Conservation (phyloP, 192 early-diverging fungal genomes). For the Backusella liffmaniae region DNA sequence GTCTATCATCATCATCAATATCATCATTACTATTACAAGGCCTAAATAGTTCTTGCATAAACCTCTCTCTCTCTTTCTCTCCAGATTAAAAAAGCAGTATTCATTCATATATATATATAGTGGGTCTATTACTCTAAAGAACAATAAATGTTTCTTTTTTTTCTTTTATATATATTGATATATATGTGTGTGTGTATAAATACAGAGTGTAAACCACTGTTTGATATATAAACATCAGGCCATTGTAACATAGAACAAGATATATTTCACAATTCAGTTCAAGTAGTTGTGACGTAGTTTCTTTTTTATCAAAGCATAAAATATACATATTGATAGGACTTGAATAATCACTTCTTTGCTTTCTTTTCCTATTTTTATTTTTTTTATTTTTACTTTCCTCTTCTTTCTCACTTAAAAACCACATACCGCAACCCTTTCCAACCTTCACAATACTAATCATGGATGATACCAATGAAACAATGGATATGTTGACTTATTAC, state of each 20-base stretch:
- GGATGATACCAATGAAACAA: not conserved
- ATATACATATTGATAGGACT: not conserved
- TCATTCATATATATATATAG: not conserved
- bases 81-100: no score
- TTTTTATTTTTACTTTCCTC: not conserved
- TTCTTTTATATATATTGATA: not conserved
- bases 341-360: not conserved
- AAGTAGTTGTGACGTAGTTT: not conserved
- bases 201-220: no score
- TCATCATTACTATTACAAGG: no score
- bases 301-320: not conserved
- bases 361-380: not conserved
- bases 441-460: not conserved
- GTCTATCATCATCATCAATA: no score
- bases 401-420: not conserved
- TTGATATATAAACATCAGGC: no score
- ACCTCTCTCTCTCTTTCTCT: no score
- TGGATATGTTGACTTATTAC: slow-evolving; percentile 40
- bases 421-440: no score
- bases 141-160: not conserved
- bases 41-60: no score
- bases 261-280: not conserved
- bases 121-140: not conserved
- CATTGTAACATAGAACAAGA: not conserved
- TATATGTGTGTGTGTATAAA: not conserved